Evolutionary conservation across 192 early-diverging fungal genomes (phyloP), one percentile per base, ranked within the genome.

Genomic region (Phlyctochytrium bullatum): DNA sequence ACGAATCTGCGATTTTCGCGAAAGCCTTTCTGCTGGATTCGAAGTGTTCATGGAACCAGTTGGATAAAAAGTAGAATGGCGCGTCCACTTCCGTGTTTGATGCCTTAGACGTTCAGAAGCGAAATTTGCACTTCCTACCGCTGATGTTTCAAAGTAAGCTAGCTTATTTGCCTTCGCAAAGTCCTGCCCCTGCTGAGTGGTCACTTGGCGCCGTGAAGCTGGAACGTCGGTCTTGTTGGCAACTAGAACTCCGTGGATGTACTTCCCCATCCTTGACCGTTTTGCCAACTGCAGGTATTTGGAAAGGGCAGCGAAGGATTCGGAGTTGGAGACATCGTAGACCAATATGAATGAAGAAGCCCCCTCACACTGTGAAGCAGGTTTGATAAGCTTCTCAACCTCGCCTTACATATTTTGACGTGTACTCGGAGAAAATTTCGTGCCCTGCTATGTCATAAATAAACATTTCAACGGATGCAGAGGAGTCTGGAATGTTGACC

Each of bases 401-500:
- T 53, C 17, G 27, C 24, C 34, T 51, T 30, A 61, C 73, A 31
- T 66, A 62, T 58, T 65, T 67, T 50, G 50, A 47, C n/a, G 62
- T 33, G 24, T 59, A 66, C 36, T 68, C 61, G n/a, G 58, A 6
- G 30, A 65, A 65, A 3, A 72, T 57, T 12, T 84, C 83, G 36
- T 78, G 61, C 16, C 83, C 79, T 3, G 61, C 77, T 1, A 82
- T 32, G 52, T 84, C 83, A 59, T 69, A 58, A 12, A 84, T 52
- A 64, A 72, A 84, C 59, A 84, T 25, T 32, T 84, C 83, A 25
- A 82, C 71, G 16, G 79, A 74, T 23, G 69, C 67, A 54, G 74
- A 66, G 20, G 72, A 75, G 35, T 84, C 83, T 34, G 80, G 80
- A 40, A 84, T 82, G 59, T 82, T 78, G 63, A 84, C 76, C n/a